Conservation (phyloP, 257 asterid genomes). For the Cynanchum wilfordii region DNA sequence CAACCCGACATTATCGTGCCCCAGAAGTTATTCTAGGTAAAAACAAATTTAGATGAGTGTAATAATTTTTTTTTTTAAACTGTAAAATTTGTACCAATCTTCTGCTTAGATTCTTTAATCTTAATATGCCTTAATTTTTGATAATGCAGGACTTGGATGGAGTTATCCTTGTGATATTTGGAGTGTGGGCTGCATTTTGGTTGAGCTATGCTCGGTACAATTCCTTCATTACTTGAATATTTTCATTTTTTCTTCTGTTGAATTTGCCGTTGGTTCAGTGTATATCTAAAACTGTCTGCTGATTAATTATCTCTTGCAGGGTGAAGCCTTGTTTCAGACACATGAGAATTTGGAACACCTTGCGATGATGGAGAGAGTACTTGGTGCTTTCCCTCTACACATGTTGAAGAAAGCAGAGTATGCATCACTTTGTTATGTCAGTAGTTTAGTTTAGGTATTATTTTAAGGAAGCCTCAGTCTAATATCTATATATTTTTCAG, state of each 20-base stretch:
- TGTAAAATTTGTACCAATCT: not conserved
- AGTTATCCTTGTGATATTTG: conserved; percentile 82
- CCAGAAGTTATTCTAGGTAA: conserved; percentile 90
- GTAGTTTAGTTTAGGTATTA: not conserved
- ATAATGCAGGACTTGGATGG: conserved; percentile 71
- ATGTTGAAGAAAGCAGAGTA: conserved; percentile 80
- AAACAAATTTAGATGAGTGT: not conserved
- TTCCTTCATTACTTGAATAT: too few relatives aligned
- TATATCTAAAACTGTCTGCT: not conserved
- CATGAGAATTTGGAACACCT: conserved; percentile 93
- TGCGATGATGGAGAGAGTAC: conserved; percentile 94
- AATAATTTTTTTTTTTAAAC: not conserved
- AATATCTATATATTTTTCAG: conserved; percentile 24
- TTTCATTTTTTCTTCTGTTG: not conserved
- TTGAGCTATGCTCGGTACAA: conserved; percentile 85
- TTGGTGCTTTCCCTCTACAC: conserved; percentile 72
- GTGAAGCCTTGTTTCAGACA: conserved; percentile 84
- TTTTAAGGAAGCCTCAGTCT: too few relatives aligned
- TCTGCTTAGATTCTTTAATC: not conserved
- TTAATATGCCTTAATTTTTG: too few relatives aligned
- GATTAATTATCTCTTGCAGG: conserved; percentile 29
- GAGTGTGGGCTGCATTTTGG: conserved; percentile 91
- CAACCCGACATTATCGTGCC: conserved; percentile 90
- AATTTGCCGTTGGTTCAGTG: not conserved
- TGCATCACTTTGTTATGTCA: conserved; percentile 7